These are phyloP conservation scores for Litchi chinensis DNA, from an alignment of 345 rosid genomes.

Conservation along the genomic window DNA sequence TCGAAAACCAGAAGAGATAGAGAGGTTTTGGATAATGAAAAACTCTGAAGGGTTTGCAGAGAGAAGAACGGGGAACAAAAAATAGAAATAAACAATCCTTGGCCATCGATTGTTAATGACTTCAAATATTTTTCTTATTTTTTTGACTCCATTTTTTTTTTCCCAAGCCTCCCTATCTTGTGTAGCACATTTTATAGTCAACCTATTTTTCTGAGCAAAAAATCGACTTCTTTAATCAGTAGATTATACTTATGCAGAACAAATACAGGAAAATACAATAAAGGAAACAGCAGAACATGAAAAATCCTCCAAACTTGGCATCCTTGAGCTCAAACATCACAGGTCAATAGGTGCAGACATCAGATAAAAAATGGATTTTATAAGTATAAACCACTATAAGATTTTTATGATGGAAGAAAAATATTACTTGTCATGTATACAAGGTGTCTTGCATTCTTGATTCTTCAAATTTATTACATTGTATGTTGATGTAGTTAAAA, in stretches of 20 bases:
- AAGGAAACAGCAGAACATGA: too few relatives aligned
- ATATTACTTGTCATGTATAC: conserved; percentile 5
- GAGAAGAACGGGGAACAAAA: conserved; percentile 34
- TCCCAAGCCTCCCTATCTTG: not conserved
- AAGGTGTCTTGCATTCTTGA: conserved; percentile 10
- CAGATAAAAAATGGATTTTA: not conserved
- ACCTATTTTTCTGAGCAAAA: conserved; percentile 3
- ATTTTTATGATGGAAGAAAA: conserved; percentile 3
- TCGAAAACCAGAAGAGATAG: conserved; percentile 66
- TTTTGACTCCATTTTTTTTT: not conserved
- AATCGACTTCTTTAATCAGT: not conserved
- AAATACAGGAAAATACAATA: not conserved
- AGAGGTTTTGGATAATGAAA: conserved; percentile 80
- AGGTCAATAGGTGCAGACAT: not conserved
- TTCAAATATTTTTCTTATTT: not conserved
- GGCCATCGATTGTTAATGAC: not conserved
- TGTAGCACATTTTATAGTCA: not conserved
- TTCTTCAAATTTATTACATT: conserved; percentile 14
- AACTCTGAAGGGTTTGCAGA: conserved; percentile 51
- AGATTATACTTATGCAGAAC: not conserved
- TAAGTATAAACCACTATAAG: not conserved
- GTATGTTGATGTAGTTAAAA: conserved; percentile 26
- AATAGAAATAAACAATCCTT: not conserved
- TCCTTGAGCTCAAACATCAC: not conserved
- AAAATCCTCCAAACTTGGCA: too few relatives aligned